Percentiles rank a stretch among this genome's conserved stretches.
Evolutionary conservation across 2,329 filamentous ascomycete species (phyloP).

Genomic region (Aspergillus cejpii): DNA sequence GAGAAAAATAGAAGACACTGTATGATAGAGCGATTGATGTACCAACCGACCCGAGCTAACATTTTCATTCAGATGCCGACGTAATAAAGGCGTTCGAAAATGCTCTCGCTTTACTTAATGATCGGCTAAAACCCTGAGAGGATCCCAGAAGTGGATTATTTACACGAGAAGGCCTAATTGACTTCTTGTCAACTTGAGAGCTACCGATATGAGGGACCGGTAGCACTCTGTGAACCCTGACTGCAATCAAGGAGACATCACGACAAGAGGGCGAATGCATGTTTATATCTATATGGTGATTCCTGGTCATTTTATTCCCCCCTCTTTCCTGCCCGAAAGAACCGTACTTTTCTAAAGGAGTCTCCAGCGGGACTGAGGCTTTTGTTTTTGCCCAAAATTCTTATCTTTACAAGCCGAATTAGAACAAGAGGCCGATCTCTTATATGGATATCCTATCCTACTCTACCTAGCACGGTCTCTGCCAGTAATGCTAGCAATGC

Average conservation of each 20-base stretch:
- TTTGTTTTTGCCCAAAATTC: too few relatives aligned
- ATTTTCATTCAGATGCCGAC: slow-evolving; percentile 32
- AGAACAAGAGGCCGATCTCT: neutral
- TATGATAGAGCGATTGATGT: slow-evolving; percentile 43
- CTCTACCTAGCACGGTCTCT: neutral
- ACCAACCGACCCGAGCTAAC: slow-evolving; percentile 10
- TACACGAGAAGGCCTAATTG: neutral
- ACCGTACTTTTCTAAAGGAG: too few relatives aligned
- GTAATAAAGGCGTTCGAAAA: slow-evolving; percentile 46
- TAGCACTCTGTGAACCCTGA: neutral
- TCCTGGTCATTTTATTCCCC: too few relatives aligned
- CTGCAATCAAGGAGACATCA: neutral
- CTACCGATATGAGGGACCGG: neutral
- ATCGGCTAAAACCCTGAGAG: slow-evolving; percentile 20
- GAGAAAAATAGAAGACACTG: slow-evolving; percentile 73
- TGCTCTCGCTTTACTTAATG: slow-evolving; percentile 41
- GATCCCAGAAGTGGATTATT: neutral
- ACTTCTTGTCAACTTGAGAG: neutral
- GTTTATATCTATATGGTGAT: neutral
- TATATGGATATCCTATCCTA: neutral
- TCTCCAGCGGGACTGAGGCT: too few relatives aligned
- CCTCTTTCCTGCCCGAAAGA: too few relatives aligned
- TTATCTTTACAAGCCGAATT: too few relatives aligned
- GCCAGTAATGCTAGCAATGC: slow-evolving; percentile 60
- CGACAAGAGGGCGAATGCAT: neutral